Conservation (phyloP, 2,329 filamentous ascomycete species). For the Nothophaeocryptopus gaeumannii region DNA sequence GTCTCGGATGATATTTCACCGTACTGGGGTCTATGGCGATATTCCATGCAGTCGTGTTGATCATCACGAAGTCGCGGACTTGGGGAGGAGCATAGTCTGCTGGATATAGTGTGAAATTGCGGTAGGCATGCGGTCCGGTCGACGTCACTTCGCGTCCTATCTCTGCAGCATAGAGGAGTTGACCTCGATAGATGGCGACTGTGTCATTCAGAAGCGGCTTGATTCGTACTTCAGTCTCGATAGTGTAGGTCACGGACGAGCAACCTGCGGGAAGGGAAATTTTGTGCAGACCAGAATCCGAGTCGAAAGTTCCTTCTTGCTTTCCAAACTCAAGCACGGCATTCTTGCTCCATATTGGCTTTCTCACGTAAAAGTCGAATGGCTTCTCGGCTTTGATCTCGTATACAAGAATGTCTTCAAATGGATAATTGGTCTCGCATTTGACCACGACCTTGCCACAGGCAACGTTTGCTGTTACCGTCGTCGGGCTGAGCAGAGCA, state of each 20-base stretch:
- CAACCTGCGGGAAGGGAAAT: constrained; percentile 37
- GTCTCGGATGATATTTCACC: constrained; percentile 21
- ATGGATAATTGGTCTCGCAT: constrained; percentile 53
- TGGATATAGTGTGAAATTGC: constrained; percentile 10
- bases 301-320: constrained; percentile 28
- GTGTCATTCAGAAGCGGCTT: constrained; percentile 42
- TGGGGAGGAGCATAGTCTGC: constrained; percentile 22
- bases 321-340: constrained; percentile 6
- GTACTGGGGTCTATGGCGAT: constrained; percentile 38
- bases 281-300: constrained; percentile 39
- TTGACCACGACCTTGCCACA: constrained; percentile 42
- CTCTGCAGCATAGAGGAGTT: constrained; percentile 39
- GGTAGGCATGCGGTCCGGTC: constrained; percentile 21
- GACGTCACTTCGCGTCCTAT: constrained; percentile 27
- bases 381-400: constrained; percentile 36
- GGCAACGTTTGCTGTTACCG: constrained; percentile 40
- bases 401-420: constrained; percentile 42
- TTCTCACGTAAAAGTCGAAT: constrained; percentile 47
- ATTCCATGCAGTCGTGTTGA: constrained; percentile 36
- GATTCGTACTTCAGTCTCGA: constrained; percentile 35
- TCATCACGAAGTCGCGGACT: constrained; percentile 31
- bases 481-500: constrained; percentile 49
- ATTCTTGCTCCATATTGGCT: constrained; percentile 43
- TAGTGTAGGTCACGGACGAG: constrained; percentile 35
- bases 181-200: constrained; percentile 36